phyloP scores from a whole-genome alignment of 2,329 filamentous ascomycete species.

The Hypomyces rosellus region DNA sequence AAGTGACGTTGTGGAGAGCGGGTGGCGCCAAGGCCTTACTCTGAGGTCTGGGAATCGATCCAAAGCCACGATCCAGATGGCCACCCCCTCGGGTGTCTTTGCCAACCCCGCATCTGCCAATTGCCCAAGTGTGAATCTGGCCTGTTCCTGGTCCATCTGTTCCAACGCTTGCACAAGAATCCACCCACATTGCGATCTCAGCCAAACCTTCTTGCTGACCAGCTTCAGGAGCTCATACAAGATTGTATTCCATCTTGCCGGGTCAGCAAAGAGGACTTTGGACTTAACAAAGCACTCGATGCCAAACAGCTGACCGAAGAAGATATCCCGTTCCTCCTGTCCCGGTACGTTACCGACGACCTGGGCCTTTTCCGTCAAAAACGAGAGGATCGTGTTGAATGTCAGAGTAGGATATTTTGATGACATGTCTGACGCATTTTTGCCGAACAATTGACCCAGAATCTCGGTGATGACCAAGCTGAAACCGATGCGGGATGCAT shows the following conservation, averaged over 20 bases:
- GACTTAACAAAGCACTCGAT: slow-evolving; percentile 81
- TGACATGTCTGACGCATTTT: slow-evolving; percentile 35
- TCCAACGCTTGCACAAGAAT: slow-evolving; percentile 68
- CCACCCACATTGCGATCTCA: slow-evolving; percentile 81
- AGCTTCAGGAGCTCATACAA: slow-evolving; percentile 68
- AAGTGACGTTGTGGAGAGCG: slow-evolving; percentile 63
- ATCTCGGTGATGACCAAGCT: slow-evolving; percentile 83
- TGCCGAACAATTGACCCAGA: slow-evolving; percentile 61
- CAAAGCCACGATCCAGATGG: slow-evolving; percentile 72
- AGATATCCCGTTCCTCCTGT: slow-evolving; percentile 80
- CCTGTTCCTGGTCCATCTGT: slow-evolving; percentile 53
- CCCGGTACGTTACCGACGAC: slow-evolving; percentile 47
- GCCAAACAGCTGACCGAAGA: slow-evolving; percentile 81
- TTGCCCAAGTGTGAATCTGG: slow-evolving; percentile 55
- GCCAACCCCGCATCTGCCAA: slow-evolving; percentile 60
- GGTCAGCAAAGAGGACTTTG: slow-evolving; percentile 58
- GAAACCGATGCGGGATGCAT: slow-evolving; percentile 82
- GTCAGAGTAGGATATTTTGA: slow-evolving; percentile 46
- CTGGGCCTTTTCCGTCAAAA: slow-evolving; percentile 51
- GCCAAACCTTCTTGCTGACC: slow-evolving; percentile 77
- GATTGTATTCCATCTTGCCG: slow-evolving; percentile 58
- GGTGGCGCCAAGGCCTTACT: slow-evolving; percentile 70
- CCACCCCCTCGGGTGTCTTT: slow-evolving; percentile 81
- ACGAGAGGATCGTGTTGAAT: slow-evolving; percentile 48
- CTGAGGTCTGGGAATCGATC: slow-evolving; percentile 58